Percentiles rank a stretch among this genome's conserved stretches.
These are phyloP conservation scores for Lipomyces spencermartinsiae DNA, from an alignment of 805 yeast species.

Conservation along the genomic window DNA sequence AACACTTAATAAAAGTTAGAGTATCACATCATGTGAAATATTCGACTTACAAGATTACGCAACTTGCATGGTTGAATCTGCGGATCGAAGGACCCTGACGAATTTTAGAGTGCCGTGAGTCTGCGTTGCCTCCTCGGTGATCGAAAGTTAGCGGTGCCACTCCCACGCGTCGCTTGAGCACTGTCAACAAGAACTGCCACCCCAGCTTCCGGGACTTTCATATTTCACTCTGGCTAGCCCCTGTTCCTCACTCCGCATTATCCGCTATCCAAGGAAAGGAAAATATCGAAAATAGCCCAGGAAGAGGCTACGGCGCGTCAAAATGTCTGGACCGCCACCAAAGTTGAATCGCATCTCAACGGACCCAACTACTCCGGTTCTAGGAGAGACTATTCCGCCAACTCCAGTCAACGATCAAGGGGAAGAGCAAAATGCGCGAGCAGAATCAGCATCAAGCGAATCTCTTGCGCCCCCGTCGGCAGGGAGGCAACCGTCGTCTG, in stretches of 20 bases:
- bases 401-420: constrained; percentile 8
- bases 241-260: background rate
- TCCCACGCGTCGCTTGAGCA: background rate
- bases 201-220: too few relatives aligned
- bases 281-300: background rate
- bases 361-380: background rate
- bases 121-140: background rate
- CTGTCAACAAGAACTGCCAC: too few relatives aligned
- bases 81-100: too few relatives aligned
- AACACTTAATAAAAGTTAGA: too few relatives aligned
- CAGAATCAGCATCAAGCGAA: background rate
- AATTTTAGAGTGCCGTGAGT: too few relatives aligned
- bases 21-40: too few relatives aligned
- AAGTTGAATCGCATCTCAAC: background rate
- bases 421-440: background rate
- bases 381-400: constrained; percentile 22
- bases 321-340: background rate
- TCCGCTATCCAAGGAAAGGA: background rate
- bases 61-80: too few relatives aligned
- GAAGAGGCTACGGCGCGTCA: background rate
- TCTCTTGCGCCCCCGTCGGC: constrained; percentile 8
- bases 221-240: too few relatives aligned
- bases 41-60: too few relatives aligned
- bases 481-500: constrained; percentile 7
- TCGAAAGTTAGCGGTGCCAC: background rate